Evolutionary conservation across 169 alveolate species (phyloP), one percentile per base, ranked within the genome.

Genomic region (Condylostoma magnum): DNA sequence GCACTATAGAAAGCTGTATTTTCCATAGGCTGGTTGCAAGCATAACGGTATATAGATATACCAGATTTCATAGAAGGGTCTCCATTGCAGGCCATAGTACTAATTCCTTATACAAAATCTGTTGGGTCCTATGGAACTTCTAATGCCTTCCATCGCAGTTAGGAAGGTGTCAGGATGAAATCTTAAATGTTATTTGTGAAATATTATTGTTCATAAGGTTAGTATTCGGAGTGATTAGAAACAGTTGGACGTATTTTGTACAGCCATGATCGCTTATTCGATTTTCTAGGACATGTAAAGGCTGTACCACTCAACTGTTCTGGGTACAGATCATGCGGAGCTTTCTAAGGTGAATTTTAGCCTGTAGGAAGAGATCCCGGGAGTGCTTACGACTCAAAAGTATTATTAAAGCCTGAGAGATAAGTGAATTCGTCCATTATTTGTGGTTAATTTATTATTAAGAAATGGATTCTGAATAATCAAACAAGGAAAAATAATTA

Each of bases 221-320:
- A 37, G 57, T 66, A 86, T n/a, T 79, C 80, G 34, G 52, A 60
- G 34, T 82, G 90, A 33, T 67, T 38, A 15, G 30, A 52, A 10
- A 82, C 89, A 3, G 87, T 54, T 2, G 96, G 96, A 34, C 79
- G 28, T 25, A 80, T 78, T 31, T 89, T 75, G 60, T 90, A 90
- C 38, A 80, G 65, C 94, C 95, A 90, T 2, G 87, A 41, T 66
- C 82, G 70, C 36, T 76, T 76, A 36, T 87, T 85, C 28, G 56
- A 43, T 36, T 60, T 76, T 56, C 95, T 78, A 4, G 91, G 86
- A 27, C 78, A 79, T 4, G 94, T 87, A 65, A 90, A 90, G 8
- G 94, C 93, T 30, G 94, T 85, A 8, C 94, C 94, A 22, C 86
- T 75, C 25, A 90, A 58, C 51, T 88, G 69, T 71, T 90, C 96